Evolutionary conservation across 371 early-diverging fungal genomes (phyloP), one percentile per base, ranked within the genome.

Genomic region (Circinella minor): DNA sequence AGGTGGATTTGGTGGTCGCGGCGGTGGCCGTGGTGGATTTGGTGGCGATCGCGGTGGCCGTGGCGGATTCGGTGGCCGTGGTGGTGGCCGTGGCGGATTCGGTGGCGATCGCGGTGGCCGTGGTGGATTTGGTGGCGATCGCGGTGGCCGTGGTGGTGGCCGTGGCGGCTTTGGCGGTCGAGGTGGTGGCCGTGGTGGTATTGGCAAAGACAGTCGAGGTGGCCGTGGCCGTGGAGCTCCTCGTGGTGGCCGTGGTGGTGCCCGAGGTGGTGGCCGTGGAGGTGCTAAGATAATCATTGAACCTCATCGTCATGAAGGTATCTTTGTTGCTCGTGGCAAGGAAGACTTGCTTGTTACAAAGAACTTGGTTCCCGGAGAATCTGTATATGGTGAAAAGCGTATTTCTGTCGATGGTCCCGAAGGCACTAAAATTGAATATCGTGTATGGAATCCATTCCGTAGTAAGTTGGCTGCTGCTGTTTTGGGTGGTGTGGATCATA

Each of bases 401-500:
- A 96, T 99, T 76, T 89, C 95, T 36, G 95, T 98, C 39, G 98
- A 96, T 74, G 96, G 95, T 69, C 85, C 91, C 65, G 99, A 99
- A 63, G 95, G 97, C 57, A 91, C 95, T 80, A 99, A 99, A 90
- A 92, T 93, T 60, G 99, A 99, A 89, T 99, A 99, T 88, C 92
- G 99, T 77, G 98, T 99, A 63, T 99, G 99, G 99, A 99, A 99
- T 88, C 99, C 98, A 68, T 99, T 99, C 95, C 93, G 99, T 84
- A 97, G 97, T 77, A 99, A 99, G 93, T 83, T 99, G 49, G 99
- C 99, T 68, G 99, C 99, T 73, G 99, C 99, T 81, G 94, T 99
- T 68, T 89, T 99, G n/a, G 98, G 99, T 82, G 99, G 99, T 88
- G 85, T 99, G 64, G 99, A 99, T 80, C 86, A 98, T 83, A 93